Conservation (phyloP, 2,329 filamentous ascomycete species). For the Sordariomycetes sp. region DNA sequence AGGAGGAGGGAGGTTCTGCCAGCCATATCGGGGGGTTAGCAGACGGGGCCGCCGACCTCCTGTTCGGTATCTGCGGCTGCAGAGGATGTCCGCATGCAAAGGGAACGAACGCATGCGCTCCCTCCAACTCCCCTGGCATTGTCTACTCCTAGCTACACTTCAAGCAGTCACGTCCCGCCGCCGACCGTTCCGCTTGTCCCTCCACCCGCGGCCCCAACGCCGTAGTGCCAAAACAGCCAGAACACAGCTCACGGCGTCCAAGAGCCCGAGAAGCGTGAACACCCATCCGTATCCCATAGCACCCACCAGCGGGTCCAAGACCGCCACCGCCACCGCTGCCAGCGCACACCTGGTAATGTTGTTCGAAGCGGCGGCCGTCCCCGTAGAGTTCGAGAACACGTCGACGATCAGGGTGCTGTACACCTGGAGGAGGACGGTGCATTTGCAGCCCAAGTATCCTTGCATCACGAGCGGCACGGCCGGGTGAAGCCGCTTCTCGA, state of each 20-base stretch:
- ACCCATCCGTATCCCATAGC: not conserved
- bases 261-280: not conserved
- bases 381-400: constrained; percentile 39
- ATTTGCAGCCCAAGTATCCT: constrained; percentile 25
- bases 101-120: too few relatives aligned
- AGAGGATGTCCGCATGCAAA: too few relatives aligned
- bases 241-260: not conserved
- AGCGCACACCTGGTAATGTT: constrained; percentile 39
- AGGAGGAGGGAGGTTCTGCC: too few relatives aligned
- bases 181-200: not conserved
- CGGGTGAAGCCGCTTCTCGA: constrained; percentile 27
- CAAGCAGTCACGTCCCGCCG: not conserved
- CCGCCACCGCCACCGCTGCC: not conserved
- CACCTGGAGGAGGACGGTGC: not conserved
- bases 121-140: too few relatives aligned
- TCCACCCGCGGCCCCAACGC: not conserved
- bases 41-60: too few relatives aligned
- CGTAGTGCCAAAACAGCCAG: not conserved
- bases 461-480: constrained; percentile 36
- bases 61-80: too few relatives aligned
- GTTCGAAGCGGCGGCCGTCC: constrained; percentile 43
- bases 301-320: not conserved
- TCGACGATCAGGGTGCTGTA: constrained; percentile 44
- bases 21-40: too few relatives aligned
- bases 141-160: not conserved